Evolutionary conservation across 257 asterid species (phyloP).

Genomic region (Solanum clarkiae): DNA sequence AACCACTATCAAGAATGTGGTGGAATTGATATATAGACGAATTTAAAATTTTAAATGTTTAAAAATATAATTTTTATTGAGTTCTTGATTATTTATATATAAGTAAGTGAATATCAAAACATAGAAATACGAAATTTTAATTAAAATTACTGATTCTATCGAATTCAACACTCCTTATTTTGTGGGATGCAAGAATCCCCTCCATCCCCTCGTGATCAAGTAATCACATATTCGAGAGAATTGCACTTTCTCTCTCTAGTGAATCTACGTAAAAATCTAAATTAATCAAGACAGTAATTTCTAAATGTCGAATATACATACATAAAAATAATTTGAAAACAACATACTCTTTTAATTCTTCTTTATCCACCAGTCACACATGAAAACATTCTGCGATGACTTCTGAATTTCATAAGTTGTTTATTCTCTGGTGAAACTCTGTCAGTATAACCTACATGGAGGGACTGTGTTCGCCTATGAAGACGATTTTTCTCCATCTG

Average conservation of each 20-base stretch:
- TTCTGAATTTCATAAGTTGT: constrained; percentile 39
- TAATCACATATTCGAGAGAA: not conserved
- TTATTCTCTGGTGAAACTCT: constrained; percentile 1
- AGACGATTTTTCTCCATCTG: constrained; percentile 4
- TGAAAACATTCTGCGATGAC: constrained; percentile 39
- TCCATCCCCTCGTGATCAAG: not conserved
- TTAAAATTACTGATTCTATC: not conserved
- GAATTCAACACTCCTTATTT: not conserved
- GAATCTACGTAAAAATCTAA: not conserved
- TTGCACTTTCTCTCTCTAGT: not conserved
- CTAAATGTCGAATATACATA: not conserved
- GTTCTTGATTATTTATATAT: not conserved
- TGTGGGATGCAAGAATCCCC: not conserved
- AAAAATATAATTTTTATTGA: not conserved
- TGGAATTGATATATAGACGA: not conserved
- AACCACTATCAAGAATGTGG: not conserved
- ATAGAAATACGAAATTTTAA: not conserved
- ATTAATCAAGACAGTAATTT: not conserved
- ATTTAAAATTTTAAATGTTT: not conserved
- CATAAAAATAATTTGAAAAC: too few species aligned
- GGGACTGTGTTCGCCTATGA: constrained; percentile 2
- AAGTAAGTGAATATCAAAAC: not conserved
- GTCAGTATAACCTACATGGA: not conserved
- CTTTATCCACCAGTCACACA: constrained; percentile 31
- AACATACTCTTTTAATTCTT: not conserved